Percentiles rank a stretch among this genome's conserved stretches.
Evolutionary conservation across 2,329 filamentous ascomycete genomes (phyloP).

Genomic region (Verticillium albo-atrum): DNA sequence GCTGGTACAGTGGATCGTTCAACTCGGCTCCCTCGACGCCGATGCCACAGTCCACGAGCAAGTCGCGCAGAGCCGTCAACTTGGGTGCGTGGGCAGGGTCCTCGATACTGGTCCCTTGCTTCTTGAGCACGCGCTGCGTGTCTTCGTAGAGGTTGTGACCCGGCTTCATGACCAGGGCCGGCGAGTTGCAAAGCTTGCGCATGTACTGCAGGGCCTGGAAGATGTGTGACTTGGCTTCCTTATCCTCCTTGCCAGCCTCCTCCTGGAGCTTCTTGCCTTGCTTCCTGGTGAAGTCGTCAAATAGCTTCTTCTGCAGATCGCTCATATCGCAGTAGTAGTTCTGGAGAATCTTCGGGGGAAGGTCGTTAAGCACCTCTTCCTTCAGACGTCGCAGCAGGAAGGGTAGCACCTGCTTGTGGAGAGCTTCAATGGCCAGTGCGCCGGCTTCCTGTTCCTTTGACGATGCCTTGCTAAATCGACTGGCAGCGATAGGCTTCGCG

Average conservation of each 20-base stretch:
- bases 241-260: slow-evolving; percentile 79
- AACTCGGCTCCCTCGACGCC: slow-evolving; percentile 65
- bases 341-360: slow-evolving; percentile 96
- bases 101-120: slow-evolving; percentile 75
- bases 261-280: slow-evolving; percentile 84
- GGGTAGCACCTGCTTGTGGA: slow-evolving; percentile 96
- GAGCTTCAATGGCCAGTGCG: slow-evolving; percentile 91
- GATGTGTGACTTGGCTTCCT: slow-evolving; percentile 94
- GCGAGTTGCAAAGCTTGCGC: slow-evolving; percentile 98
- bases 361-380: slow-evolving; percentile 92
- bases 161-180: slow-evolving; percentile 92
- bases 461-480: slow-evolving; percentile 92
- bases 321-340: slow-evolving; percentile 99
- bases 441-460: slow-evolving; percentile 98
- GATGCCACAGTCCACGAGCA: slow-evolving; percentile 98
- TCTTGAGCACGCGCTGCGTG: slow-evolving; percentile 74
- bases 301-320: slow-evolving; percentile 89
- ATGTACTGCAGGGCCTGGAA: slow-evolving; percentile 99
- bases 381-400: slow-evolving; percentile 95
- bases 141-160: slow-evolving; percentile 86
- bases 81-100: slow-evolving; percentile 90
- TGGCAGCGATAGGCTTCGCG: slow-evolving; percentile 90
- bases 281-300: slow-evolving; percentile 93
- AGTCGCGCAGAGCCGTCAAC: slow-evolving; percentile 80
- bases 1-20: slow-evolving; percentile 62